Evolutionary conservation across 1,284 basidiomycete species (phyloP), one percentile per base, ranked within the genome.

Genomic region (Entoloma clypeatum): DNA sequence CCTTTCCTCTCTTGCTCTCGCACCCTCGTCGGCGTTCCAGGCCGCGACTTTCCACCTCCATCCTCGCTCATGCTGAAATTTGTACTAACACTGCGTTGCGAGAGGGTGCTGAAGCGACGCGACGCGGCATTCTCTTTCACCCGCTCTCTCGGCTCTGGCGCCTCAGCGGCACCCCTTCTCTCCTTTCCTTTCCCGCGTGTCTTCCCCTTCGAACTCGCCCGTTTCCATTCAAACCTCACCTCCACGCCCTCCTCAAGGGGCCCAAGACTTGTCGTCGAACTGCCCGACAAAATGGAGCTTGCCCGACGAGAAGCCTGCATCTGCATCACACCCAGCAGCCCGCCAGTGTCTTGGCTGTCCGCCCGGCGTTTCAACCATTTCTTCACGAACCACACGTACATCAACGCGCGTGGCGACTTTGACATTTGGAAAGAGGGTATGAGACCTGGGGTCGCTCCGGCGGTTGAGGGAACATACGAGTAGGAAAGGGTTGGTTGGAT

Each of bases 331-430:
- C 67, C 69, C 37, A 68, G 33, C 8, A 52, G 11, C 2, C 52
- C 45, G 28, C 54, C 45, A 13, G 29, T 14, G 38, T 53, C 54
- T 45, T 48, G 34, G 43, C 53, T 52, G 24, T 54, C 51, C 11
- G 50, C 34, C 5, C 53, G 53, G 59, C 74, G 77, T 59, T 88
- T 92, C 35, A 86, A 67, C 90, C 92, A 95, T 46, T 70, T 73
- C 41, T 81, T 71, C 13, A 92, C 79, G 4, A 86, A 73, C 89
- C 91, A 95, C 3, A 87, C 77, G 54, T 94, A 93, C 53, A 79
- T 75, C 35, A 63, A 66, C 61, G 52, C 82, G 10, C 80, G 68
- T 2, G 67, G 68, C 4, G 52, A 59, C 19, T 53, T 61, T n/a
- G 69, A 68, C 10, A 71, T 68, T 41, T 57, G 55, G 6, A 56